Percentiles rank a stretch among this genome's conserved stretches.
Evolutionary conservation across 257 asterid genomes (phyloP).

Genomic region (Orobanche coerulescens): DNA sequence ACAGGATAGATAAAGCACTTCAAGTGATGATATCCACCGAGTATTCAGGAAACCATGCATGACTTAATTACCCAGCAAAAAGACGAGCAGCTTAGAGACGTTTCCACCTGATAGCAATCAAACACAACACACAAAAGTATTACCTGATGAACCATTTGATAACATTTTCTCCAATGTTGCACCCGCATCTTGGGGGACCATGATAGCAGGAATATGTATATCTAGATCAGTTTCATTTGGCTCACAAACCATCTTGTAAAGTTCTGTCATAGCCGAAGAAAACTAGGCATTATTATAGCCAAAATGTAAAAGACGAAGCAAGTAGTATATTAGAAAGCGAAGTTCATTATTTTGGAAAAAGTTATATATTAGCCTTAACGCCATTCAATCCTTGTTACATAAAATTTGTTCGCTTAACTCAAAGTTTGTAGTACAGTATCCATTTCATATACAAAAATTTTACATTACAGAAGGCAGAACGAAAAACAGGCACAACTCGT

Average conservation of each 20-base stretch:
- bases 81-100: not conserved
- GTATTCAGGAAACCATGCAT: not conserved
- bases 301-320: not conserved
- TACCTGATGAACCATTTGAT: conserved; percentile 74
- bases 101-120: not conserved
- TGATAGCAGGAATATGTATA: conserved; percentile 66
- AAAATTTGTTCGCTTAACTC: not conserved
- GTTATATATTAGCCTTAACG: not conserved
- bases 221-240: conserved; percentile 82
- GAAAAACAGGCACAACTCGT: too few relatives aligned
- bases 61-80: not conserved
- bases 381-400: not conserved
- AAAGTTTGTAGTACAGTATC: not conserved
- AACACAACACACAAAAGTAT: conserved; percentile 3
- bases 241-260: conserved; percentile 95
- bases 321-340: not conserved
- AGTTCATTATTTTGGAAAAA: not conserved
- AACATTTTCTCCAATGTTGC: conserved; percentile 53
- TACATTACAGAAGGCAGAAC: not conserved
- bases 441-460: conserved; percentile 8
- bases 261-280: conserved; percentile 50
- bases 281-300: not conserved
- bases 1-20: not conserved
- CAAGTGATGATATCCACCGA: not conserved
- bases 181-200: conserved; percentile 93